Evolutionary conservation across 1,139 yeast genomes (phyloP).

Genomic region (Hansenula sp.): DNA sequence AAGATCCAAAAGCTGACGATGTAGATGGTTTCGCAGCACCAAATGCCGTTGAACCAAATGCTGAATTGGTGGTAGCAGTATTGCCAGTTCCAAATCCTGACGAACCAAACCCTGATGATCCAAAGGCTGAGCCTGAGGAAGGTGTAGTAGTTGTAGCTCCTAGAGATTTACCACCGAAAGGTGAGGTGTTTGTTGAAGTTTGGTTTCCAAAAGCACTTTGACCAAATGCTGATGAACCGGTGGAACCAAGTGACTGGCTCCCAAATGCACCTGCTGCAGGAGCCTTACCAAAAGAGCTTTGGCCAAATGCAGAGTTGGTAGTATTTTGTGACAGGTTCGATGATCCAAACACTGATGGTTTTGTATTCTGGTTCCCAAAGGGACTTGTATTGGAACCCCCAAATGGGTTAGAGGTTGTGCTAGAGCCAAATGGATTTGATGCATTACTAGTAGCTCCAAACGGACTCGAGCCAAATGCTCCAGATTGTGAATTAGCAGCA

Average conservation of each 20-base stretch:
- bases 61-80: background rate
- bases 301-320: slow-evolving; percentile 14
- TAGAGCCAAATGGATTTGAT: slow-evolving; percentile 12
- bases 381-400: slow-evolving; percentile 11
- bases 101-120: background rate
- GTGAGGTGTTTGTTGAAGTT: slow-evolving; percentile 1
- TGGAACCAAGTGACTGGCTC: slow-evolving; percentile 4
- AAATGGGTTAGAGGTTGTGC: slow-evolving; percentile 10
- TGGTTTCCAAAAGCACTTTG: slow-evolving; percentile 1
- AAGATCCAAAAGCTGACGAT: slow-evolving; percentile 7
- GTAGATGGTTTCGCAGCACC: background rate
- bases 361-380: slow-evolving; percentile 8
- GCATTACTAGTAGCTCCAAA: slow-evolving; percentile 15
- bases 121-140: slow-evolving; percentile 2
- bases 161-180: slow-evolving; percentile 7
- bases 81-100: background rate
- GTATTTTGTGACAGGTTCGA: slow-evolving; percentile 4
- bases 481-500: slow-evolving; percentile 1
- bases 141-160: background rate
- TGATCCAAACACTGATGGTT: slow-evolving; percentile 8
- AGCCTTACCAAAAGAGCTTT: slow-evolving; percentile 10
- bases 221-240: slow-evolving; percentile 4
- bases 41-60: slow-evolving; percentile 6
- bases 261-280: slow-evolving; percentile 2
- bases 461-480: slow-evolving; percentile 12